Evolutionary conservation across 805 yeast genomes (phyloP), one percentile per base, ranked within the genome.

Genomic region (Teunomyces barrocoloradensis): DNA sequence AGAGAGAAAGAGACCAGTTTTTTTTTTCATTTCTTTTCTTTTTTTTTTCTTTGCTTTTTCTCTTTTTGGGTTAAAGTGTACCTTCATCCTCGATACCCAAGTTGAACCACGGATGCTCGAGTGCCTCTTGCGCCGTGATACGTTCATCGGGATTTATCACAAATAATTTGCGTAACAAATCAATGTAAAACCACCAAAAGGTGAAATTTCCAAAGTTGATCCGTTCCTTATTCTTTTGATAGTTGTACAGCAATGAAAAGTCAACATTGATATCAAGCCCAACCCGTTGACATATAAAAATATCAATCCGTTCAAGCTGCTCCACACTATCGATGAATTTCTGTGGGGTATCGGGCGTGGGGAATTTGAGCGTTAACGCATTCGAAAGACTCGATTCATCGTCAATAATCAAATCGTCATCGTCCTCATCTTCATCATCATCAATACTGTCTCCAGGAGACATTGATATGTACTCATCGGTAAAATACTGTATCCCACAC

Each of bases 121-220:
- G 58, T 4, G 77, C 77, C 34, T 72, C 77, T 33, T 56, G 56
- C 6, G 77, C 77, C 2, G 68, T 64, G 42, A 73, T 56, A 43
- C 78, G 54, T 29, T 69, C 65, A 15, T 59, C 52, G 1, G 77
- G 77, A 44, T 70, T 63, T 5, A 73, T 64, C 29, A 71, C 64
- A 47, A 73, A 68, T 45, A 73, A 56, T 49, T 71, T 69, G 28
- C 60, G 58, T 23, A 73, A 56, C 43, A 73, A 58, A 48, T 73
- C 77, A 40, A 73, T 68, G 63, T 90, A 90, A 66, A 78, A 79
- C 73, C 80, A 86, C 97, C 97, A 91, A 65, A 89, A 89, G 39
- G 80, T 75, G 61, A 85, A 85, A 47, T 82, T 80, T 38, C 85
- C 86, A 57, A 73, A 73, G 49, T 64, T 73, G 63, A 67, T 83